Percentiles rank a stretch among this genome's conserved stretches.
Conservation (phyloP, 257 asterid species). For the Solanum lignicaule region DNA sequence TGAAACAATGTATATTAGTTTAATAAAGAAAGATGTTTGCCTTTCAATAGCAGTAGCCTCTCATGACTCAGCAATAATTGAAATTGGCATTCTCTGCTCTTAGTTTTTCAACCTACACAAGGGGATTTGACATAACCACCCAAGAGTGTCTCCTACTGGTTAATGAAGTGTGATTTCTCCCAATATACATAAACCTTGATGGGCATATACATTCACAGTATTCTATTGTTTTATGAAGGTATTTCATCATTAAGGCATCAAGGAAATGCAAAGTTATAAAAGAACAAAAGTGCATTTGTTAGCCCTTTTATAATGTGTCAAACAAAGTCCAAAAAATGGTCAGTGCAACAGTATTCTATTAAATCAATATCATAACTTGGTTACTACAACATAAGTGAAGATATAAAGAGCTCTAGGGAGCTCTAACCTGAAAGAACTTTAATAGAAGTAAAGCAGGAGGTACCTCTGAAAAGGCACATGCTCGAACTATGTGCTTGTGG, state of each 20-base stretch:
- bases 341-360: background rate
- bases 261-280: background rate
- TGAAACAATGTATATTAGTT: background rate
- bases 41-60: background rate
- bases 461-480: slow-evolving; percentile 97
- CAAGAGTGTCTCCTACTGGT: background rate
- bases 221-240: background rate
- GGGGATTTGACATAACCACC: background rate
- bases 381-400: background rate
- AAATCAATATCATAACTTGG: background rate
- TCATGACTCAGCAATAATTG: background rate
- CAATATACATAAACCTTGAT: background rate
- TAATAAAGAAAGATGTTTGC: background rate
- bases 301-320: background rate
- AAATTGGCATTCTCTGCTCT: background rate
- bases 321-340: background rate
- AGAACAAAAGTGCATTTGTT: background rate
- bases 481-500: slow-evolving; percentile 95
- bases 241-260: background rate
- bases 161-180: background rate
- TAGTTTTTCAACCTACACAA: background rate
- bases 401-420: background rate
- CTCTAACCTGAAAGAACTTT: background rate
- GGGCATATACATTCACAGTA: background rate
- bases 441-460: background rate